phyloP scores from a whole-genome alignment of 768 basidiomycete genomes.

The Omphalotus guepiniiformis region DNA sequence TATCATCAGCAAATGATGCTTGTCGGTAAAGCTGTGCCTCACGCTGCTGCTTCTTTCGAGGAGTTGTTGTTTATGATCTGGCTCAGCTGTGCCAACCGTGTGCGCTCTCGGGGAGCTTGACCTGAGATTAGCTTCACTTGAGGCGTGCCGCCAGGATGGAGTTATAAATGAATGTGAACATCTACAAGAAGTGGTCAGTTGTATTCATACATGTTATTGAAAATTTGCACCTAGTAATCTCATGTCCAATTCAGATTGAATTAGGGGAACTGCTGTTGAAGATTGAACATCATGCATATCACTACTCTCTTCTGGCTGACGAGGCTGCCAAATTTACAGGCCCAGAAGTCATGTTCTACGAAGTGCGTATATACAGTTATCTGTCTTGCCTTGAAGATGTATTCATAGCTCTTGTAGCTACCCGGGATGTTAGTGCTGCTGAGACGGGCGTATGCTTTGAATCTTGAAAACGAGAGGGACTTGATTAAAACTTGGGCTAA shows the following conservation, averaged over 20 bases:
- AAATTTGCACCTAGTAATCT: background rate
- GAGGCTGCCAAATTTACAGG: background rate
- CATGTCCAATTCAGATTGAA: background rate
- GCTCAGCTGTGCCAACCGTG: too few species aligned
- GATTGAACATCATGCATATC: background rate
- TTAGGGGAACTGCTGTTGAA: background rate
- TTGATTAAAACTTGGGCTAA: background rate
- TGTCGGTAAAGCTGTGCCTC: background rate
- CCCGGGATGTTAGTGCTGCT: conserved; percentile 1
- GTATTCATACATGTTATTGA: background rate
- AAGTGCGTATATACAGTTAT: background rate
- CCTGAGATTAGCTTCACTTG: too few species aligned
- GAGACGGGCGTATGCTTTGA: background rate
- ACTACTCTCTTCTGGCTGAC: background rate
- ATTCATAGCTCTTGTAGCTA: background rate
- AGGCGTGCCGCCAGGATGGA: background rate
- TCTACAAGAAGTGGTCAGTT: background rate
- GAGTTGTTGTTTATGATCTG: background rate
- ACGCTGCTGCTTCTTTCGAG: background rate
- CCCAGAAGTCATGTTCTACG: background rate
- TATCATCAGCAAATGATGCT: background rate
- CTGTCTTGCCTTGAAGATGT: background rate
- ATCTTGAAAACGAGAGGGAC: background rate
- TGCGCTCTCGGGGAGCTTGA: too few species aligned
- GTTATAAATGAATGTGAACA: background rate